Evolutionary conservation across 768 basidiomycete genomes (phyloP).

Genomic region (Suillus clintonianus): DNA sequence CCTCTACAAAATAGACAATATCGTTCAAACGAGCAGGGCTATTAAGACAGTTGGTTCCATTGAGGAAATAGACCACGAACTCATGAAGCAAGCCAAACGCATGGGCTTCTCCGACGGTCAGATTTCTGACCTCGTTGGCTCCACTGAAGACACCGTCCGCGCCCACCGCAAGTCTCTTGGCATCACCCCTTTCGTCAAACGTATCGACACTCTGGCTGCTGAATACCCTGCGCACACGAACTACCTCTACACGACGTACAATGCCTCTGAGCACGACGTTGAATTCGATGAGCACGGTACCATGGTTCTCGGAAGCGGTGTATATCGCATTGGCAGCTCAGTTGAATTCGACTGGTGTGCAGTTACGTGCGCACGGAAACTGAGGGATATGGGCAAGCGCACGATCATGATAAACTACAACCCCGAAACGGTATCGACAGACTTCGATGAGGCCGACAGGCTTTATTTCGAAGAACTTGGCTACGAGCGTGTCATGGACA

Average conservation of each 20-base stretch:
- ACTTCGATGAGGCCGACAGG: slow-evolving; percentile 99
- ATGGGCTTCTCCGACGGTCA: slow-evolving; percentile 96
- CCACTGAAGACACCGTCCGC: slow-evolving; percentile 79
- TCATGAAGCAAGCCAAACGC: slow-evolving; percentile 86
- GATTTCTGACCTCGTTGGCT: slow-evolving; percentile 78
- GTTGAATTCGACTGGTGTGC: slow-evolving; percentile 99
- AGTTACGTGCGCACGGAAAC: slow-evolving; percentile 94
- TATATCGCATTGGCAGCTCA: slow-evolving; percentile 96
- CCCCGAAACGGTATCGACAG: slow-evolving; percentile 98
- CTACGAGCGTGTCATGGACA: slow-evolving; percentile 99
- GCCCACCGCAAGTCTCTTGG: slow-evolving; percentile 82
- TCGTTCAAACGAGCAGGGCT: slow-evolving; percentile 82
- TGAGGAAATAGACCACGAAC: slow-evolving; percentile 66
- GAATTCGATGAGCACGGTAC: slow-evolving; percentile 95
- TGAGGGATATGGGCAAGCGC: slow-evolving; percentile 89
- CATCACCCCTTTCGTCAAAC: slow-evolving; percentile 97
- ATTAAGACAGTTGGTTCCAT: slow-evolving; percentile 73
- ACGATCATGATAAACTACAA: slow-evolving; percentile 99
- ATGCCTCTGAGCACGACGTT: slow-evolving; percentile 94
- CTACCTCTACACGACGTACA: slow-evolving; percentile 99
- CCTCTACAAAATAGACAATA: slow-evolving; percentile 98
- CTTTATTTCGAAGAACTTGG: slow-evolving; percentile 99
- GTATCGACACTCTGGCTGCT: slow-evolving; percentile 98
- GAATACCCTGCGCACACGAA: slow-evolving; percentile 99
- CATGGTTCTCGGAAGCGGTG: slow-evolving; percentile 98